These are phyloP conservation scores for Tolypocladium ophioglossoides DNA, from an alignment of 2,329 filamentous ascomycete genomes.

Conservation along the genomic window DNA sequence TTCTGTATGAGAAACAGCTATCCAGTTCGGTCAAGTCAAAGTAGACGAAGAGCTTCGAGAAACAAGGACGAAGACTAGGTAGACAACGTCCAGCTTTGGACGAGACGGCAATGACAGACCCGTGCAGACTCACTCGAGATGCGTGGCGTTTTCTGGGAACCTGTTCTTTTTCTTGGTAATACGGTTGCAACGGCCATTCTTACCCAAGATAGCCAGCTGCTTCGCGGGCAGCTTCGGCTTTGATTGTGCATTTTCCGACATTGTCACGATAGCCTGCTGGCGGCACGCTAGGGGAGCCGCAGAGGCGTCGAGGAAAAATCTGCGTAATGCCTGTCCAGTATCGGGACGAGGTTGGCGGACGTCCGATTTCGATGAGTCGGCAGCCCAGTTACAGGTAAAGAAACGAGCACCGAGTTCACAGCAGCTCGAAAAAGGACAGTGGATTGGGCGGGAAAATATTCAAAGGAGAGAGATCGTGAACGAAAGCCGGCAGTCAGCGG, in stretches of 20 bases:
- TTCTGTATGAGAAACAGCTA: neutral
- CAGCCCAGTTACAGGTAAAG: neutral
- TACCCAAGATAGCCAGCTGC: conserved; percentile 72
- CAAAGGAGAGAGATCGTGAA: neutral
- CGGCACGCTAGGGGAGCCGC: neutral
- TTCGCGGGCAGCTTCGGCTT: conserved; percentile 60
- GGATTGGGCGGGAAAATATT: neutral
- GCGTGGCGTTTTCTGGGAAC: neutral
- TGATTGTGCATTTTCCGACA: conserved; percentile 9
- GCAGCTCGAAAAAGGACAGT: neutral
- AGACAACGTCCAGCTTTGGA: neutral
- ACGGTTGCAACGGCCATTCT: conserved; percentile 14
- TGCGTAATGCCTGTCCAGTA: neutral
- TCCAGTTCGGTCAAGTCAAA: neutral
- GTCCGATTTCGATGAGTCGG: neutral
- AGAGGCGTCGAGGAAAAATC: neutral
- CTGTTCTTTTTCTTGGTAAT: neutral
- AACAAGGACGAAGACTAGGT: neutral
- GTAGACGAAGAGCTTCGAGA: neutral
- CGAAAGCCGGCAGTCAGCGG: neutral
- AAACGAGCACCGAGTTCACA: neutral
- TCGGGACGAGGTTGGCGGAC: neutral
- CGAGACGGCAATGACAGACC: neutral
- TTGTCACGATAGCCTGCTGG: neutral
- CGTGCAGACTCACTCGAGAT: neutral